These are phyloP conservation scores for Macadamia tetraphylla DNA, from an alignment of 164 flowering plant genomes.

Conservation along the genomic window DNA sequence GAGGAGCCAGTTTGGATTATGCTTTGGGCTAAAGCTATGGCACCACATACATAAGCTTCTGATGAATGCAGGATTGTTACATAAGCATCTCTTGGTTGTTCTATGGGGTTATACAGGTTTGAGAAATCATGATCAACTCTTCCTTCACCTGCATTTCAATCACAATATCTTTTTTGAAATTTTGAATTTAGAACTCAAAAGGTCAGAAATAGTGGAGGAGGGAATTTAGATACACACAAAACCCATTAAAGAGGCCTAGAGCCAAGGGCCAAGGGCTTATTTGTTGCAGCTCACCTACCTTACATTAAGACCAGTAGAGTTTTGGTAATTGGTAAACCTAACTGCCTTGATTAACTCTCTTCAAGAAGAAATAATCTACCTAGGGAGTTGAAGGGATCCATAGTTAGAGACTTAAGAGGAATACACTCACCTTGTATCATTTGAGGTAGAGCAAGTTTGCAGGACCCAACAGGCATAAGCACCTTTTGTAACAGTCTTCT, in stretches of 20 bases:
- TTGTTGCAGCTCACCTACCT: too few species aligned
- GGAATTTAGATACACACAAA: too few species aligned
- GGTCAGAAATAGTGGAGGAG: too few species aligned
- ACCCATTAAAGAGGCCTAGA: too few species aligned
- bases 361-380: too few species aligned
- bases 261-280: too few species aligned
- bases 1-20: constrained; percentile 46
- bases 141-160: constrained; percentile 8
- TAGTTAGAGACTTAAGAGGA: not conserved
- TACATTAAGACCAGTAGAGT: too few species aligned
- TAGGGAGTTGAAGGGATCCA: too few species aligned
- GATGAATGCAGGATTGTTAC: constrained; percentile 81
- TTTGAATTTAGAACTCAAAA: too few species aligned
- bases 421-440: constrained; percentile 32
- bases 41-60: constrained; percentile 77
- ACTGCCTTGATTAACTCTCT: too few species aligned
- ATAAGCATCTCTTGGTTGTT: constrained; percentile 48
- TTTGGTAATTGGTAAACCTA: too few species aligned
- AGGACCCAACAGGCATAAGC: constrained; percentile 54
- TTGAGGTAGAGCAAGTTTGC: constrained; percentile 44
- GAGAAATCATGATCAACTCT: constrained; percentile 9
- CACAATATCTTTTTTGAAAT: too few species aligned
- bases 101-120: constrained; percentile 1
- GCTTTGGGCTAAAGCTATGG: constrained; percentile 82
- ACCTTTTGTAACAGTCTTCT: constrained; percentile 44